These are phyloP conservation scores for Elsinoe necatrix DNA, from an alignment of 2,329 filamentous ascomycete genomes.

Conservation along the genomic window DNA sequence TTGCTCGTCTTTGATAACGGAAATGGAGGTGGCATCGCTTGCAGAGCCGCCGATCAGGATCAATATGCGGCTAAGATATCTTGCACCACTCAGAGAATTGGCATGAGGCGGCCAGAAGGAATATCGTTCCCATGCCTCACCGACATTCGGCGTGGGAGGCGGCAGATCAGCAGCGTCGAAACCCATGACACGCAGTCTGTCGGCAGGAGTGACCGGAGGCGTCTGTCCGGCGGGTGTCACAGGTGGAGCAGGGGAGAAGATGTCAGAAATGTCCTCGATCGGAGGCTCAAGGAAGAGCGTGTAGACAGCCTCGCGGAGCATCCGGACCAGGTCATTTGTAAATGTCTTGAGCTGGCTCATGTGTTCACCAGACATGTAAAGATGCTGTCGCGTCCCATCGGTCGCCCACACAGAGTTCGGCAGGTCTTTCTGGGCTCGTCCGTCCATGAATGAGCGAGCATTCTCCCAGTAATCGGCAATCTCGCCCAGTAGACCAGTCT, in stretches of 20 bases:
- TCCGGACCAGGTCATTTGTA: conserved; percentile 69
- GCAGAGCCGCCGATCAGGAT: conserved; percentile 77
- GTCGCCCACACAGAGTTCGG: conserved; percentile 44
- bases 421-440: conserved; percentile 69
- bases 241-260: conserved; percentile 75
- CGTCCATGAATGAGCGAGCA: conserved; percentile 80
- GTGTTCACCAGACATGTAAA: conserved; percentile 65
- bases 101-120: conserved; percentile 94
- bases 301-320: conserved; percentile 70
- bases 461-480: conserved; percentile 91
- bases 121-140: conserved; percentile 85
- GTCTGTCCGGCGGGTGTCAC: conserved; percentile 49
- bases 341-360: conserved; percentile 66
- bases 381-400: conserved; percentile 71
- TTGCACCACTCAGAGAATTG: conserved; percentile 83
- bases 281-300: conserved; percentile 82
- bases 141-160: conserved; percentile 61
- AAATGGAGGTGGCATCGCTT: conserved; percentile 71
- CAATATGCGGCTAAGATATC: conserved; percentile 78
- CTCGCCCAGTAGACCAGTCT: conserved; percentile 76
- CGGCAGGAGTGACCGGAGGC: conserved; percentile 47
- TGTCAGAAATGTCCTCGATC: conserved; percentile 77
- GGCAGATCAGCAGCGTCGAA: conserved; percentile 72
- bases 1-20: conserved; percentile 51
- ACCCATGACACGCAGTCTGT: conserved; percentile 62